phyloP scores from a whole-genome alignment of 164 flowering plant species.

The Dillenia turbinata region DNA sequence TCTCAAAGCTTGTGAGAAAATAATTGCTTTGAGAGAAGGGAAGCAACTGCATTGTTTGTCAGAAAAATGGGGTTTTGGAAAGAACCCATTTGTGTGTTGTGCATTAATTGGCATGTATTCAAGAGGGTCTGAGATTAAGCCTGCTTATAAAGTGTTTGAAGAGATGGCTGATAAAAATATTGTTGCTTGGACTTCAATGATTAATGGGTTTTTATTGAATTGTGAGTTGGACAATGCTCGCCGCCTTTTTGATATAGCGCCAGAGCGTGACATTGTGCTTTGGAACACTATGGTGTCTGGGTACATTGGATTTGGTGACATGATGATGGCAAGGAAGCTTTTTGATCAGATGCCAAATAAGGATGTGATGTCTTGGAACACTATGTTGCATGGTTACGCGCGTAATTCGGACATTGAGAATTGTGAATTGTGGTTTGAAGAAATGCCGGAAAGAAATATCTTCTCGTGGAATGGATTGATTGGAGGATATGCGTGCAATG shows the following conservation, averaged over 20 bases:
- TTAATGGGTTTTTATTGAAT: conserved; percentile 35
- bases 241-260: conserved; percentile 47
- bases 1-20: conserved; percentile 48
- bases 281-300: conserved; percentile 71
- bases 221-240: conserved; percentile 42
- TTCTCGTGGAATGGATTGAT: conserved; percentile 77
- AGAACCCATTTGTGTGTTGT: conserved; percentile 52
- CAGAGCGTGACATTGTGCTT: conserved; percentile 56
- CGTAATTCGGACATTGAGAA: conserved; percentile 37
- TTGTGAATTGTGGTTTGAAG: conserved; percentile 42
- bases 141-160: conserved; percentile 43
- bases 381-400: conserved; percentile 50
- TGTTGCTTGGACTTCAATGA: conserved; percentile 65
- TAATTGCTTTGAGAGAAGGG: conserved; percentile 34
- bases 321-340: conserved; percentile 39
- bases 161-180: conserved; percentile 61
- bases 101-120: conserved; percentile 63
- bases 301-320: conserved; percentile 40
- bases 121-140: conserved; percentile 21
- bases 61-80: conserved; percentile 41
- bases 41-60: conserved; percentile 45
- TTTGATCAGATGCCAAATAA: conserved; percentile 45
- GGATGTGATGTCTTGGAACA: conserved; percentile 67
- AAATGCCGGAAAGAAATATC: conserved; percentile 53
- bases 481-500: conserved; percentile 47